phyloP scores from a whole-genome alignment of 164 flowering plant species.

The Berberis thunbergii region DNA sequence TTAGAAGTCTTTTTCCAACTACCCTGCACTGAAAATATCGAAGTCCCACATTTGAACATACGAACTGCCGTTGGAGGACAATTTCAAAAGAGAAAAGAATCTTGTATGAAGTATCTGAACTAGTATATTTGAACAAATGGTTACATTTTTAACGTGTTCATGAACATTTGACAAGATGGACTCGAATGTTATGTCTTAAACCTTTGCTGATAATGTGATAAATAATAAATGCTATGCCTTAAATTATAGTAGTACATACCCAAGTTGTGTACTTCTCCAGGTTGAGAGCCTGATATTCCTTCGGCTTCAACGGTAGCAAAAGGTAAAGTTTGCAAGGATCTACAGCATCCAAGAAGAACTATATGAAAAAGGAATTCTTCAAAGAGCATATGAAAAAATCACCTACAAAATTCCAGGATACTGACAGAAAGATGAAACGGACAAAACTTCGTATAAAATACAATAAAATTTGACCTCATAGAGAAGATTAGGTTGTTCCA shows the following conservation, averaged over 20 bases:
- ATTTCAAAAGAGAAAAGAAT: neutral
- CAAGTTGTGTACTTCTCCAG: constrained; percentile 81
- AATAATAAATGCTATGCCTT: neutral
- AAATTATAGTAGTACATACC: constrained; percentile 34
- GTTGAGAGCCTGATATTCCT: constrained; percentile 67
- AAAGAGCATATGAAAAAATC: neutral
- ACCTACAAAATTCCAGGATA: neutral
- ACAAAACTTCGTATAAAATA: too few species aligned
- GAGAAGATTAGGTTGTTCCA: too few species aligned
- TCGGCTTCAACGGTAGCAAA: constrained; percentile 75
- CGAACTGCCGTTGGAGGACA: neutral
- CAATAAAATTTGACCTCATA: too few species aligned
- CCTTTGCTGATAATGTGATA: neutral
- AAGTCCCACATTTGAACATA: neutral
- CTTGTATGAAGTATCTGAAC: neutral
- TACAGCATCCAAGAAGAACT: constrained; percentile 17
- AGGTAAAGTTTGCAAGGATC: constrained; percentile 44
- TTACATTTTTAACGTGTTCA: neutral
- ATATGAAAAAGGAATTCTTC: neutral
- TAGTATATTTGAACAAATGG: neutral
- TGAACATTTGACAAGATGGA: neutral
- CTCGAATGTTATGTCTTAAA: neutral
- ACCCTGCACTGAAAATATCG: constrained; percentile 62
- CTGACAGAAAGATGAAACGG: too few species aligned
- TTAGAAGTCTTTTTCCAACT: constrained; percentile 62